Evolutionary conservation across 371 early-diverging fungal genomes (phyloP).

Genomic region (Apophysomyces variabilis): DNA sequence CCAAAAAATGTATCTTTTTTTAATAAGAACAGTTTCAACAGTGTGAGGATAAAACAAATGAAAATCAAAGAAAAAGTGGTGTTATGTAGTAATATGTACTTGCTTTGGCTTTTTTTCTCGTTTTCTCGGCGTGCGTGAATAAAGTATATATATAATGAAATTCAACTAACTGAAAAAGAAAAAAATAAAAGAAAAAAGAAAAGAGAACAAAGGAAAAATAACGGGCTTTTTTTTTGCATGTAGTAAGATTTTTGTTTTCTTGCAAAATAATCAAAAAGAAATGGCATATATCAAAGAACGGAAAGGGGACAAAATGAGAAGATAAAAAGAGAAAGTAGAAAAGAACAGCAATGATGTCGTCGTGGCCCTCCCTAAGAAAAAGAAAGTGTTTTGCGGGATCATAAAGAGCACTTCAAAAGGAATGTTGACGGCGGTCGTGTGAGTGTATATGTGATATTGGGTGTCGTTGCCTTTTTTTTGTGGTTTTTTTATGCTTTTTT

Average conservation of each 20-base stretch:
- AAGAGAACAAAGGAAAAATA: neutral
- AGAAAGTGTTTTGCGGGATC: slow-evolving; percentile 11
- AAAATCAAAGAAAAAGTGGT: neutral
- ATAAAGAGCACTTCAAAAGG: neutral
- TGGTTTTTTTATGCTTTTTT: slow-evolving; percentile 9
- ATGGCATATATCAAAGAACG: slow-evolving; percentile 11
- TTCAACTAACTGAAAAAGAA: slow-evolving; percentile 3
- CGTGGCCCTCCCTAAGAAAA: neutral
- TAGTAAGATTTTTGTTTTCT: neutral
- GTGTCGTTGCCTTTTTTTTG: slow-evolving; percentile 1
- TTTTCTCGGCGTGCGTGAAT: neutral
- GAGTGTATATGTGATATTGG: slow-evolving; percentile 5
- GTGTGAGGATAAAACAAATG: neutral
- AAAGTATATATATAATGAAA: slow-evolving; percentile 9
- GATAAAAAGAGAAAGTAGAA: slow-evolving; percentile 17
- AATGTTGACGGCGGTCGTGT: neutral
- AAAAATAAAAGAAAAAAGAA: neutral
- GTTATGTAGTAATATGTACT: slow-evolving; percentile 7
- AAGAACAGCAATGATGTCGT: neutral
- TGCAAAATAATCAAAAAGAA: slow-evolving; percentile 1
- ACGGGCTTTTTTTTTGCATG: neutral
- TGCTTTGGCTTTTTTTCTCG: slow-evolving; percentile 6
- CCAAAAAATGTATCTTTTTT: neutral
- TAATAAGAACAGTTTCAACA: neutral
- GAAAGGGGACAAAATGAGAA: slow-evolving; percentile 15